phyloP scores from a whole-genome alignment of 805 yeast genomes.

The Metschnikowia baotianmanensis region DNA sequence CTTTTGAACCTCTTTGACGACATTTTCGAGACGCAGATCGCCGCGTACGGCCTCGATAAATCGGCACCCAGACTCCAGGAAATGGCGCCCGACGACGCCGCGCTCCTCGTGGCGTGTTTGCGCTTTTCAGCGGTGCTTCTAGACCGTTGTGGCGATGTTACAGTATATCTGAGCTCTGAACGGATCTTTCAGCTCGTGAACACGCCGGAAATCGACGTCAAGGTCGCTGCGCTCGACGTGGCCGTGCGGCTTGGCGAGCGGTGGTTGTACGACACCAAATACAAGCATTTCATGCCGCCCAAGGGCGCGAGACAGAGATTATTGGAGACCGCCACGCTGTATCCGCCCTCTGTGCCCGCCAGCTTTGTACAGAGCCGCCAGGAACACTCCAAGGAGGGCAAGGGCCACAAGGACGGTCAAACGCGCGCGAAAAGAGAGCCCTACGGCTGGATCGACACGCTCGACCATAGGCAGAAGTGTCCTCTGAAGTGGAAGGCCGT shows the following conservation, averaged over 20 bases:
- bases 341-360: conserved; percentile 48
- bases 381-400: too few relatives aligned
- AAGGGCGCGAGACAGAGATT: conserved; percentile 44
- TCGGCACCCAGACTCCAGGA: conserved; percentile 46
- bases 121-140: conserved; percentile 61
- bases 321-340: conserved; percentile 51
- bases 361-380: conserved; percentile 32
- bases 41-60: conserved; percentile 50
- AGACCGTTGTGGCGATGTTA: conserved; percentile 66
- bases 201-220: conserved; percentile 57
- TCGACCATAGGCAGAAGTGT: conserved; percentile 38
- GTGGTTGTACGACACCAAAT: conserved; percentile 42
- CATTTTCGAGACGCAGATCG: conserved; percentile 53
- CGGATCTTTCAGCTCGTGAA: conserved; percentile 56
- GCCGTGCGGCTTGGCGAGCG: conserved; percentile 60
- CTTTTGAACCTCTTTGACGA: conserved; percentile 74
- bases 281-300: conserved; percentile 42
- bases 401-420: conserved; percentile 3
- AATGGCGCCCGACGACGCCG: conserved; percentile 47
- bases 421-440: conserved; percentile 31
- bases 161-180: conserved; percentile 65
- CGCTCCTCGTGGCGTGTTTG: conserved; percentile 49
- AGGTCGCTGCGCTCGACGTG: conserved; percentile 59
- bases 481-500: conserved; percentile 59
- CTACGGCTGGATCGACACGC: conserved; percentile 46